Evolutionary conservation across 2,329 filamentous ascomycete genomes (phyloP).

Genomic region (Paracoccidioides brasiliensis): DNA sequence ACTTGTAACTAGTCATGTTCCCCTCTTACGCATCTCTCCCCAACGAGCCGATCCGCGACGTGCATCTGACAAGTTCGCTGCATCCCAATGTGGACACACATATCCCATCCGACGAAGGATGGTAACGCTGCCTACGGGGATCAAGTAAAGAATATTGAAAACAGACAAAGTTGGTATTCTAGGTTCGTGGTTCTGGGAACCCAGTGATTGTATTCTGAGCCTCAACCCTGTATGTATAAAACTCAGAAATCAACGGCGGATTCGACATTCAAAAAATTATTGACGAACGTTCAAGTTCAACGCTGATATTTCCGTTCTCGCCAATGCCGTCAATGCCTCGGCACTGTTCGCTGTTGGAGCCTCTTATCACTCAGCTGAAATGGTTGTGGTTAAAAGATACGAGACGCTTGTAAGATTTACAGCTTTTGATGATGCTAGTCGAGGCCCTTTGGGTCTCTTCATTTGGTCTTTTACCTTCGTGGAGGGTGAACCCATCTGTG

Average conservation of each 20-base stretch:
- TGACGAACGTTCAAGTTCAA: conserved; percentile 11
- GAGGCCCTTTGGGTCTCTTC: conserved; percentile 16
- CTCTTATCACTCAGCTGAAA: conserved; percentile 25
- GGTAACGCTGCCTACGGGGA: background rate
- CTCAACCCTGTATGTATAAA: background rate
- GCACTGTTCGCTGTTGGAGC: conserved; percentile 21
- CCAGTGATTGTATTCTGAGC: background rate
- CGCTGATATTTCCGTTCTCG: conserved; percentile 23
- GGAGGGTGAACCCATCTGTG: background rate
- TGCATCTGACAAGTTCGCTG: background rate
- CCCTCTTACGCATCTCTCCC: background rate
- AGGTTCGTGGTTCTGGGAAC: conserved; percentile 1
- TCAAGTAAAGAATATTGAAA: background rate
- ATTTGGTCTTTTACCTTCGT: background rate
- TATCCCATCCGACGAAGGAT: background rate
- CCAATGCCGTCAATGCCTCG: conserved; percentile 19
- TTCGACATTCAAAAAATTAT: background rate
- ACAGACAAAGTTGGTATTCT: background rate
- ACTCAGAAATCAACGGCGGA: background rate
- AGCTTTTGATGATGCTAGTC: conserved; percentile 19
- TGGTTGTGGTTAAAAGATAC: conserved; percentile 19
- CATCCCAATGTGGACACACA: background rate
- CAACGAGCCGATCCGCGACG: background rate
- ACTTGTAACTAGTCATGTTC: background rate
- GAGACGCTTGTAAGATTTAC: conserved; percentile 15